These are phyloP conservation scores for Pythium oligandrum DNA, from an alignment of 352 stramenopile genomes.

Conservation along the genomic window DNA sequence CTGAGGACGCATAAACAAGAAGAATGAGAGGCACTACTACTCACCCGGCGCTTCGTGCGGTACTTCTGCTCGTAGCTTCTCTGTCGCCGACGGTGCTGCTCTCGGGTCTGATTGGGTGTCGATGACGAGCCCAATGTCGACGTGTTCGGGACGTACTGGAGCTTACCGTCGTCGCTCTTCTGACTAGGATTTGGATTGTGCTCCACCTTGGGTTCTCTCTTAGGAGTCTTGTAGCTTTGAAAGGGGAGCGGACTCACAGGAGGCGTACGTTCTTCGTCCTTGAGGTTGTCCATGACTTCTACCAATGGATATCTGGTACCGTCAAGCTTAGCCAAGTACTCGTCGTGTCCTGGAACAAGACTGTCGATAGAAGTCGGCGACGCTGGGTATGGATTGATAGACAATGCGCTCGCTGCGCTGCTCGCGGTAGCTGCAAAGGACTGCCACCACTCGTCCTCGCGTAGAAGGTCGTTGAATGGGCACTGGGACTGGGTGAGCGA, in stretches of 20 bases:
- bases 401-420: not conserved
- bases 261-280: too few relatives aligned
- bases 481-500: too few relatives aligned
- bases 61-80: constrained; percentile 8
- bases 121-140: not conserved
- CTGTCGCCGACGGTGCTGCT: constrained; percentile 4
- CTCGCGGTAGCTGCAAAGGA: not conserved
- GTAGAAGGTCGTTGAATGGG: too few relatives aligned
- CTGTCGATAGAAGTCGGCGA: constrained; percentile 14
- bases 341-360: not conserved
- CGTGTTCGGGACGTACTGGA: not conserved
- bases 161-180: not conserved
- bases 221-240: not conserved
- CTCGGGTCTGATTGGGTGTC: constrained; percentile 3
- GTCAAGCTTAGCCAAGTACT: too few relatives aligned
- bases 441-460: constrained; percentile 5
- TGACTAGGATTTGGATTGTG: too few relatives aligned
- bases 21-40: too few relatives aligned
- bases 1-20: too few relatives aligned
- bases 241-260: too few relatives aligned
- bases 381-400: not conserved
- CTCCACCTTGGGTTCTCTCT: constrained; percentile 1
- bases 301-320: too few relatives aligned
- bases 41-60: too few relatives aligned
- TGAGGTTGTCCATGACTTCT: too few relatives aligned